Conservation (phyloP, 176 grass and related monocot genomes). For the Dactylis glomerata region DNA sequence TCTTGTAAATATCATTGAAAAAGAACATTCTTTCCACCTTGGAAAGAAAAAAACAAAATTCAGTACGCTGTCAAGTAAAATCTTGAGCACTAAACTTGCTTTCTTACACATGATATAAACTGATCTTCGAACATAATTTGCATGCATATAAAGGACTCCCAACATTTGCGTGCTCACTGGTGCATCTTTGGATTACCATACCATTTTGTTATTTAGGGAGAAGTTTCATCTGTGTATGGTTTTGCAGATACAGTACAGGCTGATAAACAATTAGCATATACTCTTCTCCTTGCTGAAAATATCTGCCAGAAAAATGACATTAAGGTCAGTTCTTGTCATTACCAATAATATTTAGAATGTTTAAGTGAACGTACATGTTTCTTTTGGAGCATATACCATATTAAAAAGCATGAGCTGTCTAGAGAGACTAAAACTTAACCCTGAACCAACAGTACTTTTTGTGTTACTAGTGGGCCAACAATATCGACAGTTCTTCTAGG, state of each 20-base stretch:
- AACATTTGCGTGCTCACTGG: neutral
- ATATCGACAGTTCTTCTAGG: neutral
- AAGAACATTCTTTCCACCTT: neutral
- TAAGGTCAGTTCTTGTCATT: slow-evolving; percentile 54
- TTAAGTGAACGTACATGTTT: slow-evolving; percentile 1
- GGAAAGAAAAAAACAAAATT: neutral
- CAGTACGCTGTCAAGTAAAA: neutral
- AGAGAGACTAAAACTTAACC: neutral
- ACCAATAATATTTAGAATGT: slow-evolving; percentile 17
- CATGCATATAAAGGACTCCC: neutral
- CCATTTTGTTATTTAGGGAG: slow-evolving; percentile 21
- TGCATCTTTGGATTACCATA: neutral
- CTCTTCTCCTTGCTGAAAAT: slow-evolving; percentile 88
- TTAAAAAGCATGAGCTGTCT: neutral
- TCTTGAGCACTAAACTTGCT: neutral
- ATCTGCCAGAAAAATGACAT: slow-evolving; percentile 86
- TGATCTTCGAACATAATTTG: neutral
- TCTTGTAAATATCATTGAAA: neutral
- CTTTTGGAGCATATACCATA: neutral
- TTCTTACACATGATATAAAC: neutral
- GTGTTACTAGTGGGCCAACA: neutral
- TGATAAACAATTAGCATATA: slow-evolving; percentile 95
- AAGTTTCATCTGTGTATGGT: slow-evolving; percentile 21
- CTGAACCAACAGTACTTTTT: slow-evolving; percentile 10
- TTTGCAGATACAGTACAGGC: slow-evolving; percentile 74